phyloP scores from a whole-genome alignment of 345 rosid genomes.

The Lepidium africanum region DNA sequence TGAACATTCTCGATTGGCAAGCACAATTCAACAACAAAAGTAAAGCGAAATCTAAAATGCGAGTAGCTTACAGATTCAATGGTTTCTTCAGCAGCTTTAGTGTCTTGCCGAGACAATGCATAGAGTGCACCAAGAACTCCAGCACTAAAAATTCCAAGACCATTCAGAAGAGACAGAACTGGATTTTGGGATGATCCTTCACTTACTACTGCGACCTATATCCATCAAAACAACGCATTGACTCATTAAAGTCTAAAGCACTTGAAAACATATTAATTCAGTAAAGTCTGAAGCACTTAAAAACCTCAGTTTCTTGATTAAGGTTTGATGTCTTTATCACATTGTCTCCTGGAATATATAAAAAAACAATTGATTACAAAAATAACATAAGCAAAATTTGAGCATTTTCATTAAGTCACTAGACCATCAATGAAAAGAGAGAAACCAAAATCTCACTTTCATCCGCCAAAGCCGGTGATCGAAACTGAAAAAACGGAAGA shows the following conservation, averaged over 20 bases:
- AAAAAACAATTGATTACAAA: conserved; percentile 14
- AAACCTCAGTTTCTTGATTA: conserved; percentile 45
- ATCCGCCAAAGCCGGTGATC: conserved; percentile 19
- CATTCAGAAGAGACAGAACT: conserved; percentile 60
- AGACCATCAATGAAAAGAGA: background rate
- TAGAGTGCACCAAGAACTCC: conserved; percentile 84
- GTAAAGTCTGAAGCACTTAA: conserved; percentile 1
- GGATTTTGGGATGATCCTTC: conserved; percentile 44
- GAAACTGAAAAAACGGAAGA: conserved; percentile 54
- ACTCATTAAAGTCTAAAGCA: conserved; percentile 6
- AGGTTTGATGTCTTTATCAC: conserved; percentile 28
- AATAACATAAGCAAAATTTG: background rate
- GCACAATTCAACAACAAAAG: background rate
- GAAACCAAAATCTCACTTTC: conserved; percentile 10
- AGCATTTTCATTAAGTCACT: background rate
- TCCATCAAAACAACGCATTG: conserved; percentile 8
- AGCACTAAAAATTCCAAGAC: conserved; percentile 64
- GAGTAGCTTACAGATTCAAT: conserved; percentile 59
- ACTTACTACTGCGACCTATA: conserved; percentile 38
- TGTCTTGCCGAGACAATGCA: conserved; percentile 62
- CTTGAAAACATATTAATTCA: background rate
- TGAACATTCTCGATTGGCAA: background rate
- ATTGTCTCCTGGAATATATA: conserved; percentile 40
- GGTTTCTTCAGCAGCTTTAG: conserved; percentile 40
- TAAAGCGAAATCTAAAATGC: background rate